Conservation (phyloP, 257 asterid species). For the Lithospermum erythrorhizon region DNA sequence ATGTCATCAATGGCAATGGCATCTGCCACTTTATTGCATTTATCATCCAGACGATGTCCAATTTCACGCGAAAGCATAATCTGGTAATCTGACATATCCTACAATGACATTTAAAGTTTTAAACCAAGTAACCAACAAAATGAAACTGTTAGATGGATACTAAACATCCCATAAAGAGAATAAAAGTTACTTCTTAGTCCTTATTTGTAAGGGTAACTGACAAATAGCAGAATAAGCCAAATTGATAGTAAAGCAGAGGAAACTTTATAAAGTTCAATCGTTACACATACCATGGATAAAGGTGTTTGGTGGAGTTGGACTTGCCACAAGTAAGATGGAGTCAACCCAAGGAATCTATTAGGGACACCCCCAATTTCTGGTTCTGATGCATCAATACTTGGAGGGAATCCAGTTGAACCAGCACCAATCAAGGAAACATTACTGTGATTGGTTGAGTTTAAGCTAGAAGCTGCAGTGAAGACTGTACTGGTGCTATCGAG, state of each 20-base stretch:
- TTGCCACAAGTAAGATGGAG: conserved; percentile 87
- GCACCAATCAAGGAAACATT: conserved; percentile 7
- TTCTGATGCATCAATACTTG: conserved; percentile 58
- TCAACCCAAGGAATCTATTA: conserved; percentile 85
- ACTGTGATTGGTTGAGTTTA: conserved; percentile 67
- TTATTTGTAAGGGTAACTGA: no score
- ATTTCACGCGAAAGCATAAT: conserved; percentile 77
- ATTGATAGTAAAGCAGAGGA: no score
- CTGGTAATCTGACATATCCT: conserved; percentile 83
- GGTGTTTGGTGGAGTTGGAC: conserved; percentile 64
- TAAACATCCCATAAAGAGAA: background rate
- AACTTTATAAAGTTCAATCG: background rate
- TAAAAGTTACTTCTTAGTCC: no score
- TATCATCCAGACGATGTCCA: conserved; percentile 70
- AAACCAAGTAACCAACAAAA: background rate
- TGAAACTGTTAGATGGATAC: background rate
- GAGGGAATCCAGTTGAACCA: conserved; percentile 11
- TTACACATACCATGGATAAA: conserved; percentile 46
- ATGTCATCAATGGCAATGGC: conserved; percentile 60
- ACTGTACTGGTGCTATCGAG: conserved; percentile 76
- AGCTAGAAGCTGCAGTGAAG: conserved; percentile 58
- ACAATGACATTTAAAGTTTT: conserved; percentile 22
- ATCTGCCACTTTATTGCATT: conserved; percentile 71
- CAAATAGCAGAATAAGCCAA: no score
- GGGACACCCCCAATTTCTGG: conserved; percentile 97